A percentile compares a stretch with the other conserved stretches of the same genome.
These are phyloP conservation scores for Dillenia turbinata DNA, from an alignment of 164 flowering plant species.

Conservation along the genomic window DNA sequence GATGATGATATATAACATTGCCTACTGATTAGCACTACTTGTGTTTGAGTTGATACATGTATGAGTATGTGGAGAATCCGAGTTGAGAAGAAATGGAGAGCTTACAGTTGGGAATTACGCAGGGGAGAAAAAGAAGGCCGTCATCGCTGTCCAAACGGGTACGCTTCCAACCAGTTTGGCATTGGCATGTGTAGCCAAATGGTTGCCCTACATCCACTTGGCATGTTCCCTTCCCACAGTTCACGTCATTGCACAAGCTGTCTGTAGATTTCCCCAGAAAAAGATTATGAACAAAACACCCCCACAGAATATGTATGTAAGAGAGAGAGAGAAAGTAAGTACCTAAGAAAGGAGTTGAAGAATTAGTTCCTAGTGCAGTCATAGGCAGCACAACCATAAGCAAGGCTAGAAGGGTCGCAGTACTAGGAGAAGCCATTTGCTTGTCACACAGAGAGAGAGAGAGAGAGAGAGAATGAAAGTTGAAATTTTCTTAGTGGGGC, in stretches of 20 bases:
- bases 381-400: too few species aligned
- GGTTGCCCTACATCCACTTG: constrained; percentile 22
- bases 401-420: too few species aligned
- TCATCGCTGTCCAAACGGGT: constrained; percentile 20
- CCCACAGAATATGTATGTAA: background rate
- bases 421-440: too few species aligned
- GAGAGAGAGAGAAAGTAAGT: background rate
- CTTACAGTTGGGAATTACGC: constrained; percentile 53
- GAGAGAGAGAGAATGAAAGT: too few species aligned
- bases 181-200: constrained; percentile 42
- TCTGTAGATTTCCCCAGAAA: constrained; percentile 21
- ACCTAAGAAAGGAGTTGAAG: constrained; percentile 3
- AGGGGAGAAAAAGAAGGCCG: constrained; percentile 38
- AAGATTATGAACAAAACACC: too few species aligned
- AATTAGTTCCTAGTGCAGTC: too few species aligned
- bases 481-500: too few species aligned
- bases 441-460: too few species aligned
- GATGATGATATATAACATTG: too few species aligned
- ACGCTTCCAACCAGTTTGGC: constrained; percentile 61
- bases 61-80: too few species aligned
- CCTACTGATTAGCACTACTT: background rate
- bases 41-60: too few species aligned
- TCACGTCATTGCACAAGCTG: constrained; percentile 39
- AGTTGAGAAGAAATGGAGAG: background rate
- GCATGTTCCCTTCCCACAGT: constrained; percentile 70